Conservation (phyloP, 2,329 filamentous ascomycete species). For the Aspergillus novofumigatus region DNA sequence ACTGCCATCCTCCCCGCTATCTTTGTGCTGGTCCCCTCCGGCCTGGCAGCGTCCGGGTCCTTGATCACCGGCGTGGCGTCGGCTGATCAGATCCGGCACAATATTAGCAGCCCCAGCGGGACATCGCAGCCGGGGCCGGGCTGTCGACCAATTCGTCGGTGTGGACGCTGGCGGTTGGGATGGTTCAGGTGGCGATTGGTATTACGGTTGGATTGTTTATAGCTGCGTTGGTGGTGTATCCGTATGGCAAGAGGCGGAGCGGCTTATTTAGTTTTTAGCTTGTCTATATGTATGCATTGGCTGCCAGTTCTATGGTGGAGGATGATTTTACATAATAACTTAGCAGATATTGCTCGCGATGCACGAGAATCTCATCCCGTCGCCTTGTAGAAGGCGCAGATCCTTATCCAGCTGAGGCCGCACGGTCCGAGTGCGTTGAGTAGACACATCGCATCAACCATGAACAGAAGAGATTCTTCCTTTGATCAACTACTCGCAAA, state of each 20-base stretch:
- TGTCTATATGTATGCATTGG: not conserved
- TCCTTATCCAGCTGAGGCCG: slow-evolving; percentile 5
- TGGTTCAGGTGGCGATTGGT: slow-evolving; percentile 46
- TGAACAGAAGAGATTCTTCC: too few relatives aligned
- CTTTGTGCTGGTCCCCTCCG: slow-evolving; percentile 63
- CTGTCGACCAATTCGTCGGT: slow-evolving; percentile 30
- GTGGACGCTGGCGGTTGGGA: slow-evolving; percentile 44
- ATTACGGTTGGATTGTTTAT: slow-evolving; percentile 46
- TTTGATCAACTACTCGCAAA: too few relatives aligned
- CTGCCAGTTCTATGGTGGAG: not conserved
- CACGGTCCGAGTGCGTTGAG: not conserved
- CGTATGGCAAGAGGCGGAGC: slow-evolving; percentile 43
- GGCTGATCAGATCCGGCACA: slow-evolving; percentile 50
- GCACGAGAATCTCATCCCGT: slow-evolving; percentile 8
- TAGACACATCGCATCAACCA: too few relatives aligned
- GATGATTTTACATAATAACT: not conserved
- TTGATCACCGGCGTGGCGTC: slow-evolving; percentile 54
- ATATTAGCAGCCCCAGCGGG: slow-evolving; percentile 15
- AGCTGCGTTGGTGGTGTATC: slow-evolving; percentile 45
- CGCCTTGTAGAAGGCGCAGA: slow-evolving; percentile 4
- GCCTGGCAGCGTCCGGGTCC: slow-evolving; percentile 54
- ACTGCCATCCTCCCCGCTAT: slow-evolving; percentile 84
- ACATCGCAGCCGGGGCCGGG: slow-evolving; percentile 29
- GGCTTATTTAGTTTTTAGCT: slow-evolving; percentile 43
- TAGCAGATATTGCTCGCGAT: slow-evolving; percentile 12